phyloP scores from a whole-genome alignment of 768 basidiomycete species.

The Kwoniella sp. region DNA sequence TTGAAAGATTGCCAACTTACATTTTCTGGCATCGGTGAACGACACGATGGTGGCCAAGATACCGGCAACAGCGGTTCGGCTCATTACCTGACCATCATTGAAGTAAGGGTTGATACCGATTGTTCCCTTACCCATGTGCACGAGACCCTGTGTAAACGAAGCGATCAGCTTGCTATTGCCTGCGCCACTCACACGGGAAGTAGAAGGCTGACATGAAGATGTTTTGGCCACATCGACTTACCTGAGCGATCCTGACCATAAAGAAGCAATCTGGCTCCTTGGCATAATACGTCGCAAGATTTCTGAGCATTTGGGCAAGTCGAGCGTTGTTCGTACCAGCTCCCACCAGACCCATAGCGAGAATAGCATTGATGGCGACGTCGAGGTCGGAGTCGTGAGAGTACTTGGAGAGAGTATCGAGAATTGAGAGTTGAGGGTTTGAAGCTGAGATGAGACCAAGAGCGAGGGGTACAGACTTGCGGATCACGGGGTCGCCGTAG shows the following conservation, averaged over 20 bases:
- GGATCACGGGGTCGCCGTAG: slow-evolving; percentile 90
- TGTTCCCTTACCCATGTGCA: slow-evolving; percentile 99
- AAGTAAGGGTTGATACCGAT: slow-evolving; percentile 97
- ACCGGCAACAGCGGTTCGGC: slow-evolving; percentile 83
- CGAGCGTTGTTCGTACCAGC: slow-evolving; percentile 99
- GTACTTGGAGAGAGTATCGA: slow-evolving; percentile 97
- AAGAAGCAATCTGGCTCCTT: slow-evolving; percentile 97
- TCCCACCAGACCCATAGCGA: slow-evolving; percentile 97
- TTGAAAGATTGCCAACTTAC: slow-evolving; percentile 63
- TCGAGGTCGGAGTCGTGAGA: slow-evolving; percentile 98
- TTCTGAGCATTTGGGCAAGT: slow-evolving; percentile 94
- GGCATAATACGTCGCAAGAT: slow-evolving; percentile 95
- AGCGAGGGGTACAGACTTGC: slow-evolving; percentile 90
- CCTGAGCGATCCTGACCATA: slow-evolving; percentile 83
- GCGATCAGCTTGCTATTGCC: not conserved
- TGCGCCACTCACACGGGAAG: too few species aligned
- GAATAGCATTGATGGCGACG: slow-evolving; percentile 94
- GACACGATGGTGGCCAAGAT: slow-evolving; percentile 82
- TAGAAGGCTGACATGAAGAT: not conserved
- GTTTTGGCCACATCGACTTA: too few species aligned
- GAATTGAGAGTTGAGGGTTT: slow-evolving; percentile 88
- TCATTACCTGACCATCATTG: slow-evolving; percentile 86
- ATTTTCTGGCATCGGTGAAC: slow-evolving; percentile 90
- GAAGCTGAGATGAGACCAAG: slow-evolving; percentile 93
- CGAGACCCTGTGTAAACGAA: slow-evolving; percentile 69